Evolutionary conservation across 805 yeast genomes (phyloP).

Genomic region (Cyberlindnera japonica): DNA sequence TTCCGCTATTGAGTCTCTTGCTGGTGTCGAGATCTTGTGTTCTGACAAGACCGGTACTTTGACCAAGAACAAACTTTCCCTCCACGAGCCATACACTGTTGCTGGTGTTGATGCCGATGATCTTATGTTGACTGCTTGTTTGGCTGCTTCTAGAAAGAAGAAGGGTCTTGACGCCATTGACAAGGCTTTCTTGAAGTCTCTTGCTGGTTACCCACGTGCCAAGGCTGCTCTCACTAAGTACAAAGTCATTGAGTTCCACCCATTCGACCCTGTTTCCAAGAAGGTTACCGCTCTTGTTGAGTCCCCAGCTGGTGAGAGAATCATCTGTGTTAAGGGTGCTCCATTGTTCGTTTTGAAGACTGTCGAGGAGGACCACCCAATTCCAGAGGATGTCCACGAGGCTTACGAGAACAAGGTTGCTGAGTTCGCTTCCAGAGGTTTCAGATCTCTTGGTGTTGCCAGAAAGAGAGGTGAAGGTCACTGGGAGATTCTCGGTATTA

Average conservation of each 20-base stretch:
- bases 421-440: constrained; percentile 97
- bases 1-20: constrained; percentile 94
- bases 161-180: constrained; percentile 98
- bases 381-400: constrained; percentile 89
- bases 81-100: constrained; percentile 97
- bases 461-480: constrained; percentile 98
- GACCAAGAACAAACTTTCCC: constrained; percentile 93
- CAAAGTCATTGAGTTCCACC: constrained; percentile 94
- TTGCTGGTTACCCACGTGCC: constrained; percentile 86
- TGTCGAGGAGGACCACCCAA: constrained; percentile 95
- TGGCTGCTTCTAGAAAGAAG: constrained; percentile 97
- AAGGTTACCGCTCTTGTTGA: constrained; percentile 93
- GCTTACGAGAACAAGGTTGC: constrained; percentile 96
- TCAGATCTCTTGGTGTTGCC: constrained; percentile 98
- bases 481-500: constrained; percentile 96
- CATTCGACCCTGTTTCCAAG: constrained; percentile 97
- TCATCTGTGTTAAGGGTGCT: constrained; percentile 96
- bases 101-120: constrained; percentile 96
- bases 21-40: constrained; percentile 97
- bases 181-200: constrained; percentile 92
- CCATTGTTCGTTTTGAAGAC: constrained; percentile 95
- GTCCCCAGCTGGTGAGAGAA: constrained; percentile 94
- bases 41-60: constrained; percentile 98
- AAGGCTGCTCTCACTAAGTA: constrained; percentile 89
- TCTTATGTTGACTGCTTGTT: constrained; percentile 94